These are phyloP conservation scores for Pseudogymnoascus sp. DNA, from an alignment of 2,329 filamentous ascomycete species.

Conservation along the genomic window DNA sequence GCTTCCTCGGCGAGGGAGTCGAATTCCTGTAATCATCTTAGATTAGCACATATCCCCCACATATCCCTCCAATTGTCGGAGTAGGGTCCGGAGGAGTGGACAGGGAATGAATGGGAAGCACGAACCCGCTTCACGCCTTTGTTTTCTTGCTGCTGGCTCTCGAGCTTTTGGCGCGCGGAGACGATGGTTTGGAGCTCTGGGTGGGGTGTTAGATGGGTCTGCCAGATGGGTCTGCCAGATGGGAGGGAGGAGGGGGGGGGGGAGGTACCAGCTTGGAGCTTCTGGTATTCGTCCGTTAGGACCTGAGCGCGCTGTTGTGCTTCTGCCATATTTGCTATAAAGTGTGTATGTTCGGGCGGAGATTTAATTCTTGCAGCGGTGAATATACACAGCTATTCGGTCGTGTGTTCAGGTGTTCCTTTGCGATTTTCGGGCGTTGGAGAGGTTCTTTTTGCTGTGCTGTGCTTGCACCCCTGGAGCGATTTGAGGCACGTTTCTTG, in stretches of 20 bases:
- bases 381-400: neutral
- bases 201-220: constrained; percentile 12
- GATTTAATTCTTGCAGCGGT: neutral
- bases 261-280: constrained; percentile 65
- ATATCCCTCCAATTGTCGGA: neutral
- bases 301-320: constrained; percentile 69
- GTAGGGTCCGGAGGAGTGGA: neutral
- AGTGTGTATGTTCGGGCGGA: no score
- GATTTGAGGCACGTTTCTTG: neutral
- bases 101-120: neutral
- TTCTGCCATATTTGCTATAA: constrained; percentile 50
- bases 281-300: constrained; percentile 80
- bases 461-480: neutral
- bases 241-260: neutral
- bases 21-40: constrained; percentile 60
- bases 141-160: constrained; percentile 92
- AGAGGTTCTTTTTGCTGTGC: neutral
- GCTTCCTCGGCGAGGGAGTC: constrained; percentile 67
- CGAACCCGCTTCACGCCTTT: constrained; percentile 69
- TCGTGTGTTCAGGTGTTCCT: neutral
- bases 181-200: constrained; percentile 72
- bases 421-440: neutral
- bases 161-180: constrained; percentile 77
- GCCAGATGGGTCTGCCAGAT: neutral
- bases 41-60: constrained; percentile 15